Evolutionary conservation across 257 asterid genomes (phyloP).

Genomic region (Solanum sejunctum): DNA sequence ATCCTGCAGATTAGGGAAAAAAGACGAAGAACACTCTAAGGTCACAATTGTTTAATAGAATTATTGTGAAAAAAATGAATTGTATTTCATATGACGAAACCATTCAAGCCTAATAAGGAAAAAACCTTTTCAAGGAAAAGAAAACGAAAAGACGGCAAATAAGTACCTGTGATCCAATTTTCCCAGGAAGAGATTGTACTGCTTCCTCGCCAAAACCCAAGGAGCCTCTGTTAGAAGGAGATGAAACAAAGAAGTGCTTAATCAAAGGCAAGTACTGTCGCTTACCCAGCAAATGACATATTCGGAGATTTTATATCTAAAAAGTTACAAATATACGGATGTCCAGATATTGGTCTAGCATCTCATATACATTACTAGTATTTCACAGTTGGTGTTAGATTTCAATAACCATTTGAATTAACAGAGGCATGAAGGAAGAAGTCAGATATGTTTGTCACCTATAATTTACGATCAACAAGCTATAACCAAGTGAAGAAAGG

Average conservation of each 20-base stretch:
- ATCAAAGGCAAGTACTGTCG: background rate
- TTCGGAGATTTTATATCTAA: background rate
- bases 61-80: background rate
- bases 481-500: constrained; percentile 73
- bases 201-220: constrained; percentile 99
- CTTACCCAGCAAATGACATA: background rate
- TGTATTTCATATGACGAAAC: background rate
- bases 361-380: background rate
- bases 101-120: background rate
- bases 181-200: constrained; percentile 93
- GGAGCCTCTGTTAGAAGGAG: constrained; percentile 56
- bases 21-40: background rate
- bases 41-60: background rate
- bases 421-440: background rate
- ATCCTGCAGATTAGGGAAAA: constrained; percentile 39
- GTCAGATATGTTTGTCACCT: constrained; percentile 30
- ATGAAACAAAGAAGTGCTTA: background rate
- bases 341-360: background rate
- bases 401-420: background rate
- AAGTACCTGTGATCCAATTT: constrained; percentile 81
- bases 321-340: background rate
- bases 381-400: background rate
- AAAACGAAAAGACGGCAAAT: background rate
- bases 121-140: background rate
- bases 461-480: constrained; percentile 85